Conservation (phyloP, 441 rosid genomes). For the Pelargonium australe region DNA sequence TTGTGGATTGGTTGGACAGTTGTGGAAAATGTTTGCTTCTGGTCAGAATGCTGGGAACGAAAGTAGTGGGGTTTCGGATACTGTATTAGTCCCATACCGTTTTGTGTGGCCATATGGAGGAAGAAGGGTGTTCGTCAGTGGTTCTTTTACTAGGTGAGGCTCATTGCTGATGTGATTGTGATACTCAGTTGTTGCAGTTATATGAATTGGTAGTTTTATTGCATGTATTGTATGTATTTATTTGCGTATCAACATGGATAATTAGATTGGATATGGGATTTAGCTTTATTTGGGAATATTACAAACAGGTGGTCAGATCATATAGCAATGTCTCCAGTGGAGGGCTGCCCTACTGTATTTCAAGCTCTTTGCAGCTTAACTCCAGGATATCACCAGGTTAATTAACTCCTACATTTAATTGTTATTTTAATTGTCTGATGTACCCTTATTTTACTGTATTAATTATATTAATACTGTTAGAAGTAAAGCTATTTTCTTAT, state of each 20-base stretch:
- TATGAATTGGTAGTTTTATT: not conserved
- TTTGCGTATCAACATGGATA: not conserved
- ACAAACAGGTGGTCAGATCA: conserved; percentile 67
- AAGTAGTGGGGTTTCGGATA: conserved; percentile 36
- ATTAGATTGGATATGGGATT: conserved; percentile 15
- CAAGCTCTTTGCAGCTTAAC: conserved; percentile 73
- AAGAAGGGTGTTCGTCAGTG: conserved; percentile 44
- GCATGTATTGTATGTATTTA: conserved; percentile 3
- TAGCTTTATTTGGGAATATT: conserved; percentile 20
- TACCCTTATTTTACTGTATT: not conserved
- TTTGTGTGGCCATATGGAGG: conserved; percentile 79
- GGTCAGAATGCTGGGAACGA: conserved; percentile 43
- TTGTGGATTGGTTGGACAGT: conserved; percentile 24
- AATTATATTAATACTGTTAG: not conserved
- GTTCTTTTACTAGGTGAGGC: conserved; percentile 48
- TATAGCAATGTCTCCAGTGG: conserved; percentile 82
- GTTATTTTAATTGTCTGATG: not conserved
- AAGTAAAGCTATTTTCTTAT: not conserved
- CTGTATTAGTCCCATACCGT: conserved; percentile 51
- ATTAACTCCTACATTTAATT: conserved; percentile 8
- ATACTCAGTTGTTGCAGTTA: no score
- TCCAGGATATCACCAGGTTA: conserved; percentile 92
- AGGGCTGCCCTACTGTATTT: conserved; percentile 85
- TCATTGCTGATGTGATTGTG: no score
- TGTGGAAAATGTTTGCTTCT: conserved; percentile 61